A percentile compares a stretch with the other conserved stretches of the same genome.
phyloP scores from a whole-genome alignment of 2,329 filamentous ascomycete species.

The Aspergillus proliferans region DNA sequence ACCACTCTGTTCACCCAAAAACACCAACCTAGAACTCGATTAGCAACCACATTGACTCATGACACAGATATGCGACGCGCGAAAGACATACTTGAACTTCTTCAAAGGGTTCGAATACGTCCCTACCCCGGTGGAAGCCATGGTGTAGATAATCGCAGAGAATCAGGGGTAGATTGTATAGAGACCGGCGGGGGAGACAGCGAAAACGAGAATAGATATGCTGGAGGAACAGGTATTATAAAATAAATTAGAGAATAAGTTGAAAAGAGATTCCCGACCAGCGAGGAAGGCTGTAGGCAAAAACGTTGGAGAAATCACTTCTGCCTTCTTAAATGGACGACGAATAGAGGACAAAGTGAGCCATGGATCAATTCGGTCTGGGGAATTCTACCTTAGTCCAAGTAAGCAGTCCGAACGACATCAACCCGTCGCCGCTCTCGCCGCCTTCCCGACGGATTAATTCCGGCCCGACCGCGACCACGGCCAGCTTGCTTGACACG shows the following conservation, averaged over 20 bases:
- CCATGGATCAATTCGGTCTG: conserved; percentile 21
- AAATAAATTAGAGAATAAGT: neutral
- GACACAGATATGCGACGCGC: neutral
- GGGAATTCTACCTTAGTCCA: conserved; percentile 13
- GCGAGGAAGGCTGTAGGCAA: neutral
- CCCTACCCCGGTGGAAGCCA: conserved; percentile 70
- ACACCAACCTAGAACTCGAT: conserved; percentile 66
- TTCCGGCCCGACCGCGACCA: conserved; percentile 17
- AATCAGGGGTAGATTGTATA: conserved; percentile 26
- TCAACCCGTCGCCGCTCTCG: neutral
- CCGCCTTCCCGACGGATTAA: conserved; percentile 21
- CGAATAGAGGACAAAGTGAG: conserved; percentile 5
- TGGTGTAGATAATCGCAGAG: conserved; percentile 42
- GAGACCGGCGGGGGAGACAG: conserved; percentile 5
- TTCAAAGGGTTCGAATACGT: conserved; percentile 99
- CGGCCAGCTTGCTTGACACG: neutral
- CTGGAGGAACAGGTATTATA: neutral
- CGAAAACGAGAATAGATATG: conserved; percentile 3
- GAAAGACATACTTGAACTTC: conserved; percentile 84
- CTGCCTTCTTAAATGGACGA: neutral
- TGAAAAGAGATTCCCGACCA: neutral
- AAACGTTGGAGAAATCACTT: neutral
- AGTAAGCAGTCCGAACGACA: neutral
- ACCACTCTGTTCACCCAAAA: conserved; percentile 98
- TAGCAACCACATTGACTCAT: conserved; percentile 14